Evolutionary conservation across 106 monocot genomes (phyloP).

Genomic region (Dendrobium chrysotoxum): DNA sequence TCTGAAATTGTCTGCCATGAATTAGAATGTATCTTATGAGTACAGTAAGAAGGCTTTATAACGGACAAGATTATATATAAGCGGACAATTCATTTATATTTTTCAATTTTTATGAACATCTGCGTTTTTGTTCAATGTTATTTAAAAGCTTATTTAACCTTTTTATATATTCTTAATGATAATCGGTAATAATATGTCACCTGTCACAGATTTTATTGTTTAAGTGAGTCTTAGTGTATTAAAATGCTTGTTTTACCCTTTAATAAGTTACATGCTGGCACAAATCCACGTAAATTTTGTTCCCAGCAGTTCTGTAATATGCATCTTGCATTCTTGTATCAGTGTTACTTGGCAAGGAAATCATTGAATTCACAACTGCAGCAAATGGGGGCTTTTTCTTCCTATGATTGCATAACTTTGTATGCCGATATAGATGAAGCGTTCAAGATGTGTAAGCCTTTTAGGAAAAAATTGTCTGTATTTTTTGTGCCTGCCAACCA

Average conservation of each 20-base stretch:
- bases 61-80: no score
- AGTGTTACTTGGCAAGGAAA: conserved; percentile 77
- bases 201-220: not conserved
- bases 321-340: conserved; percentile 1
- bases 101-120: no score
- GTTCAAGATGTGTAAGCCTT: conserved; percentile 62
- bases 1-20: no score
- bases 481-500: not conserved
- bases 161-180: not conserved
- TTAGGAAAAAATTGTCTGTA: not conserved
- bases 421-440: conserved; percentile 45
- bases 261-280: not conserved
- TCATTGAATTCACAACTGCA: conserved; percentile 68
- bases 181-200: not conserved
- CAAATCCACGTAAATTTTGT: not conserved
- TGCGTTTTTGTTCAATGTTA: no score
- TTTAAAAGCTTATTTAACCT: no score
- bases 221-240: not conserved
- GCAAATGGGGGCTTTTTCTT: conserved; percentile 45
- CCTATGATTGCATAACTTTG: conserved; percentile 55
- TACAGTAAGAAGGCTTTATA: no score
- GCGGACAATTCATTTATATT: no score
- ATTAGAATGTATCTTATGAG: no score
- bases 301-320: not conserved
- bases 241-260: not conserved